Base-by-base conservation (phyloP, 345 rosid species). In the Cardamine chenopodiifolia region DNA sequence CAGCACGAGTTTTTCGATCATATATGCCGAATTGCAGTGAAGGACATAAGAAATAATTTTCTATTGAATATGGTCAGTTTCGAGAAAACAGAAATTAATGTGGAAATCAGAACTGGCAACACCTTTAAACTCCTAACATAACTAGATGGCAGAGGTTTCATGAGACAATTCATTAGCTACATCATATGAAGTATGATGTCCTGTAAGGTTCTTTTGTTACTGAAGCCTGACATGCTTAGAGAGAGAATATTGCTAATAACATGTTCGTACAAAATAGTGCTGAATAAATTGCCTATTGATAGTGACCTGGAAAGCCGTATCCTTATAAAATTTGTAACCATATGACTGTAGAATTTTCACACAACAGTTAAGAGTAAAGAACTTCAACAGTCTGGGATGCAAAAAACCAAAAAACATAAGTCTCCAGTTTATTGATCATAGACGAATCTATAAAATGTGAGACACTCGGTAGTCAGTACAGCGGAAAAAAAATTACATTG, bases 101-200 rank as follows among this genome's bases (percentile, higher is more conserved):
- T 10, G 56, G 13, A 29, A 65, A 18, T 48, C 57, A 13, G 48
- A 44, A 32, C 10, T 14, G 17, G 42, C 68, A 45, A 47, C n/a
- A n/a, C 54, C 10, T 63, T 44, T 1, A 40, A 4, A 42, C 1
- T 40, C 25, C 23, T 44, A 44, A 63, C 25, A 53, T 5, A 23
- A 63, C 32, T 63, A 48, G 49, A 52, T 67, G 48, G 71, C 48
- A 52, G 48, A 52, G 49, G 35, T 67, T 67, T 34, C 35, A 15
- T 7, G 8, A 15, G 8, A 44, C 18, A n/a, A 44, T 44, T 44
- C 47, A 44, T 40, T 40, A 14, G 17, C 6, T 40, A 40, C 17
- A 40, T 1, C 5, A 1, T 14, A 40, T 4, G 45, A 39, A 40
- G 17, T 15, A 44, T 44, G 48, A 44, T 15, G 7, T 15, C 19